Evolutionary conservation across 2,329 filamentous ascomycete genomes (phyloP).

Genomic region (Acephala macrosclerotiorum): DNA sequence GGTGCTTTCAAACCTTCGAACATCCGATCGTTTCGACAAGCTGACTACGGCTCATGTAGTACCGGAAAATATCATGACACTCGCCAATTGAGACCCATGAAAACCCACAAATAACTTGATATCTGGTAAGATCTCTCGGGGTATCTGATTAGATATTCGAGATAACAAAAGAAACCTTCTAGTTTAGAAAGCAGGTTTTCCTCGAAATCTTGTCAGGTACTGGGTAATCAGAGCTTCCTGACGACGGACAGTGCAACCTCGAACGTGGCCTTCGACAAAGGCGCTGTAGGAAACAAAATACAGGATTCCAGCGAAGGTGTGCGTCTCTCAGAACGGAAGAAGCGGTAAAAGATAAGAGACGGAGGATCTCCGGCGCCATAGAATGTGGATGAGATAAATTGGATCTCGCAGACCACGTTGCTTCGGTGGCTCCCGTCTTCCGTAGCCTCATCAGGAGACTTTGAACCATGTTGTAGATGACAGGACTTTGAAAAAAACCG

Average conservation of each 20-base stretch:
- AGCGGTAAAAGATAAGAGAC: constrained; percentile 1
- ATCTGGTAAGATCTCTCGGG: neutral
- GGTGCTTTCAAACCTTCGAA: neutral
- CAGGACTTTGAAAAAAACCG: neutral
- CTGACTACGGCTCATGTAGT: neutral
- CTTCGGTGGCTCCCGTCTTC: neutral
- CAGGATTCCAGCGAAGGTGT: neutral
- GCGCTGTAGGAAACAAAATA: neutral
- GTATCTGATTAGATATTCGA: neutral
- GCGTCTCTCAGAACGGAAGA: neutral
- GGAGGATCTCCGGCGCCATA: neutral
- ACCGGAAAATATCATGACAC: neutral
- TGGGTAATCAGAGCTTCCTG: neutral
- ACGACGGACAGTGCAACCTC: neutral
- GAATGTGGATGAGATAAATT: neutral
- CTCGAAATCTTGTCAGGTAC: neutral
- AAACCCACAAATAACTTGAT: constrained; percentile 5
- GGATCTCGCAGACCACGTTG: neutral
- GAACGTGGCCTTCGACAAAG: neutral
- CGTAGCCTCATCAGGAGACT: constrained; percentile 2
- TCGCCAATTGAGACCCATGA: neutral
- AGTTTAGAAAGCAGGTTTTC: neutral
- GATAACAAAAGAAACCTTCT: neutral
- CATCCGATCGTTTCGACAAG: neutral
- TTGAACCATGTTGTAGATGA: neutral